Conservation (phyloP, 805 yeast genomes). For the Ogataea wickerhamii region DNA sequence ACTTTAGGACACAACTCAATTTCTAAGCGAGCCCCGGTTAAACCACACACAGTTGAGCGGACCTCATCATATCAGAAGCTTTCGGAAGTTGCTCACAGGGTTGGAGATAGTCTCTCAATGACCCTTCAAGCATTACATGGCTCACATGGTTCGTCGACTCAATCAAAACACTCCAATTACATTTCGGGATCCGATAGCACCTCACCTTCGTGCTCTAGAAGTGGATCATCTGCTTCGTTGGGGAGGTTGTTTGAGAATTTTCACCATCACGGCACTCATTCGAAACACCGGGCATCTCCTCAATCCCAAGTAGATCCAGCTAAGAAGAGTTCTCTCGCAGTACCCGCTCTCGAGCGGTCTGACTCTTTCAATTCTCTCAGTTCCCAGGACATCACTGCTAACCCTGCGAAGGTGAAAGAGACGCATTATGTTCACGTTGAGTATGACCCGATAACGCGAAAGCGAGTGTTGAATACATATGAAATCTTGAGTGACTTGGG, state of each 20-base stretch:
- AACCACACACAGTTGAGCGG: constrained; percentile 4
- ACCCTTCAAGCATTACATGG: constrained; percentile 18
- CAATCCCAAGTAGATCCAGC: not conserved
- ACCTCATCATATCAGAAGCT: constrained; percentile 22
- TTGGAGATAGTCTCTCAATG: constrained; percentile 24
- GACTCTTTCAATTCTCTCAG: constrained; percentile 4
- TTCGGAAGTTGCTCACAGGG: constrained; percentile 28
- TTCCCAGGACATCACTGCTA: constrained; percentile 2
- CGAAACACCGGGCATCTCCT: not conserved
- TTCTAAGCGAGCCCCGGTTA: not conserved
- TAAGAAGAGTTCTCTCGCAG: constrained; percentile 9
- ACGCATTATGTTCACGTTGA: constrained; percentile 76
- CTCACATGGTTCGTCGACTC: constrained; percentile 10
- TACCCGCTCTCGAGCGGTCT: constrained; percentile 5
- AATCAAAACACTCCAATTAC: constrained; percentile 16
- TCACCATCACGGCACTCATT: constrained; percentile 5
- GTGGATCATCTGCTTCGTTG: constrained; percentile 21
- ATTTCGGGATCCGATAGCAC: constrained; percentile 20
- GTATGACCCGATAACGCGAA: constrained; percentile 80
- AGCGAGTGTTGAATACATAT: constrained; percentile 82
- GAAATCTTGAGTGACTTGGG: constrained; percentile 88
- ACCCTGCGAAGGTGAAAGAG: constrained; percentile 59
- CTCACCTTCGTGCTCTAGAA: constrained; percentile 1
- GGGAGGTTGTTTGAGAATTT: constrained; percentile 20
- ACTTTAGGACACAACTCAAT: not conserved